phyloP scores from a whole-genome alignment of 2,329 filamentous ascomycete genomes.

The Epichloe festucae region DNA sequence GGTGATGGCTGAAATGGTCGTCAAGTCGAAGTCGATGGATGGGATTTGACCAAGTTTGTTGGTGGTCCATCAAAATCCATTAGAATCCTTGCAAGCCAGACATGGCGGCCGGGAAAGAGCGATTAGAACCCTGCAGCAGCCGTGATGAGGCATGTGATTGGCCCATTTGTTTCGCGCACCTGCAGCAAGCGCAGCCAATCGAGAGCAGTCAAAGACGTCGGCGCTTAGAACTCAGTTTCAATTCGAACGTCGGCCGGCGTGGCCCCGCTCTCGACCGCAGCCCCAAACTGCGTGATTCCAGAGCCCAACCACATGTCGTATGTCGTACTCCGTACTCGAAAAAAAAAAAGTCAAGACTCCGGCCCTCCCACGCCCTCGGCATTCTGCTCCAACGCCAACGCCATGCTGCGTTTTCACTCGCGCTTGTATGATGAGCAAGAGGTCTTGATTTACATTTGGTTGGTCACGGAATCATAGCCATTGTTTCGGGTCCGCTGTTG shows the following conservation, averaged over 20 bases:
- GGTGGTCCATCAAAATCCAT: neutral
- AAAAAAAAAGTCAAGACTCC: neutral
- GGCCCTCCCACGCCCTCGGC: neutral
- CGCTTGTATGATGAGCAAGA: neutral
- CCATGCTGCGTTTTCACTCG: neutral
- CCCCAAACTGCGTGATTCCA: conserved; percentile 7
- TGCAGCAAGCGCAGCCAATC: conserved; percentile 23
- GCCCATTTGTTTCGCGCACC: conserved; percentile 14
- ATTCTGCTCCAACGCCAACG: neutral
- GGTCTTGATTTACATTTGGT: neutral
- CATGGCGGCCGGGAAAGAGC: conserved; percentile 12
- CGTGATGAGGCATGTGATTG: conserved; percentile 24
- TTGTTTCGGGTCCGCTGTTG: neutral
- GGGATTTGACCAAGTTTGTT: neutral
- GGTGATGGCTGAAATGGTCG: neutral
- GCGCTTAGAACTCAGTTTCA: conserved; percentile 20
- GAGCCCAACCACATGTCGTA: conserved; percentile 20
- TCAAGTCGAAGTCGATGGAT: neutral
- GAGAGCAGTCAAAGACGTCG: conserved; percentile 17
- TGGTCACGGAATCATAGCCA: neutral
- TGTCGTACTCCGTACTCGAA: neutral
- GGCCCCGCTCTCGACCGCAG: conserved; percentile 18
- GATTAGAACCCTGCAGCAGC: conserved; percentile 21
- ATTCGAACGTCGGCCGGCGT: conserved; percentile 16
- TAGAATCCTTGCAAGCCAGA: neutral